Evolutionary conservation across 768 basidiomycete species (phyloP), one percentile per base, ranked within the genome.

Genomic region (Boletus sp.): DNA sequence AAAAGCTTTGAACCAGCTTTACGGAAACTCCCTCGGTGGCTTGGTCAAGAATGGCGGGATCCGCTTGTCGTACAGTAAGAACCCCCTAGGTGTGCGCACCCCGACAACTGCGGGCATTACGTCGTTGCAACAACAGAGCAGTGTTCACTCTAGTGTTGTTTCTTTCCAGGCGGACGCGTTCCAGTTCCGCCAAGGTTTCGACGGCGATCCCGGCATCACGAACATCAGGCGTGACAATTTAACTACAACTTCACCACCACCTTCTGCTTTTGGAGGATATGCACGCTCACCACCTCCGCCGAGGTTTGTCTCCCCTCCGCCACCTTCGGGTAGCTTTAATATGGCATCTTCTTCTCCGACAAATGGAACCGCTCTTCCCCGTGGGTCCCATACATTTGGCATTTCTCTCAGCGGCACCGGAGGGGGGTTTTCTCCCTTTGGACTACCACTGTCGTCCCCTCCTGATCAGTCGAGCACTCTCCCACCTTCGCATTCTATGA

Each of bases 31-130:
- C n/a, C 77, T 99, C 39, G 83, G 85, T 55, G 95, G 96, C 8
- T 75, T 95, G 27, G 89, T 99, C 68, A 98, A 97, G 74, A 91
- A 93, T 56, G 89, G 87, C 39, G 91, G 93, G n/a, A 98, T 99
- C 56, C 86, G 97, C 38, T 74, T 99, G 51, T 97, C 94, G 7
- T 99, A 96, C 73, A 96, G 93, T 74, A 98, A 97, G 81, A 97
- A 98, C 69, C 94, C 95, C 7, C 80, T 98, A n/a, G 95, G 95
- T 43, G 88, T 92, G 47, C 86, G 90, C 45, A 90, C 88, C 8
- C 86, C 89, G 11, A 88, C 85, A 14, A 85, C 82, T 62, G 77
- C 79, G 30, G 55, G 63, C 25, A 50, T 59, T 15, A 43, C 69
- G 37, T 58, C 62, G 25, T 62, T 57, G 39, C 69, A 72, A 49